Percentiles rank a stretch among this genome's conserved stretches.
These are phyloP conservation scores for Suillus subalutaceus DNA, from an alignment of 768 basidiomycete species.

Conservation along the genomic window DNA sequence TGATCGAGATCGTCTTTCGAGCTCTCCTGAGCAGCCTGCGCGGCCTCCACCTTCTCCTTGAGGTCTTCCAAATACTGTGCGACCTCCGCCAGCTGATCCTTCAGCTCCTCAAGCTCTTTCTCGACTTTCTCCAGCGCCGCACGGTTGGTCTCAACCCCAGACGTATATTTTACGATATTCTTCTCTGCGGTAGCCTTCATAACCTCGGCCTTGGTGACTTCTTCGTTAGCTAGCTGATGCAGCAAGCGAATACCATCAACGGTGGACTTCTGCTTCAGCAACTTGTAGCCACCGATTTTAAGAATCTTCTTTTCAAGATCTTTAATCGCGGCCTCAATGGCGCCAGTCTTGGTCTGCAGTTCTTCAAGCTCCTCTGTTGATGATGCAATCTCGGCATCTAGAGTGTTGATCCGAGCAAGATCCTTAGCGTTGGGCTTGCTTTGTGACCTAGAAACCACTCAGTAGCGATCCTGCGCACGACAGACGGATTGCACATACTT, in stretches of 20 bases:
- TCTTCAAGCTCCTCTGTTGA: too few relatives aligned
- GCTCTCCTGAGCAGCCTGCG: constrained; percentile 74
- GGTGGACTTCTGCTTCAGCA: constrained; percentile 88
- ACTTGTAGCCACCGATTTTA: constrained; percentile 87
- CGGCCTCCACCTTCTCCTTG: constrained; percentile 70
- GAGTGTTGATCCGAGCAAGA: too few relatives aligned
- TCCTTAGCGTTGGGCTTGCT: too few relatives aligned
- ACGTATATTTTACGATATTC: constrained; percentile 69
- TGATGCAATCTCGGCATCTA: too few relatives aligned
- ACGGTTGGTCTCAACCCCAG: constrained; percentile 56
- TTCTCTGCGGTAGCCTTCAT: constrained; percentile 86
- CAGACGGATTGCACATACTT: too few relatives aligned
- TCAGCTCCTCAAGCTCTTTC: constrained; percentile 63
- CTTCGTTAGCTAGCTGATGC: constrained; percentile 84
- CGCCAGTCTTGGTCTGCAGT: too few relatives aligned
- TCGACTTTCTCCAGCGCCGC: constrained; percentile 63
- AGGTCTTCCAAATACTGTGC: constrained; percentile 62
- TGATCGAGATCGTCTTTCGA: constrained; percentile 81
- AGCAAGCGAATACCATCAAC: constrained; percentile 86
- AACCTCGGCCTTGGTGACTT: constrained; percentile 94
- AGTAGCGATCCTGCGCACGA: too few relatives aligned
- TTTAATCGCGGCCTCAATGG: constrained; percentile 31
- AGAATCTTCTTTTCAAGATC: constrained; percentile 90
- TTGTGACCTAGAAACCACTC: too few relatives aligned
- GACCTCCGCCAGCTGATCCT: constrained; percentile 61